A percentile compares a stretch with the other conserved stretches of the same genome.
phyloP scores from a whole-genome alignment of 1,284 basidiomycete species.

The Porogramme epimiltina region DNA sequence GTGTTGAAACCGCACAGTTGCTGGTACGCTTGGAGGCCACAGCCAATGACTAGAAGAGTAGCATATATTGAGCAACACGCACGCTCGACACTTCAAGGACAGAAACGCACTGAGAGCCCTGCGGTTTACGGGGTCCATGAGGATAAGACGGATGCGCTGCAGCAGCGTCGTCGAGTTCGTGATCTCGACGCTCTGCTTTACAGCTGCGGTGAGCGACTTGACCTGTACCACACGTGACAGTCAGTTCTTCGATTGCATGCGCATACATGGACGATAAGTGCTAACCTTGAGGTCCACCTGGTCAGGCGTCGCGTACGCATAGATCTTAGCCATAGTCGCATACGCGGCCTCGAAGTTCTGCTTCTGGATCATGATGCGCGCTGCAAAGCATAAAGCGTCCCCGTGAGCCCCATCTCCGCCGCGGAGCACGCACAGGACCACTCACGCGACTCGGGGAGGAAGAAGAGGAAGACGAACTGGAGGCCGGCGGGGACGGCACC shows the following conservation, averaged over 20 bases:
- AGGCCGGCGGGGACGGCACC: conserved; percentile 69
- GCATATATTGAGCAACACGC: background rate
- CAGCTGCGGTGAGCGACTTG: conserved; percentile 59
- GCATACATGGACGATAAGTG: background rate
- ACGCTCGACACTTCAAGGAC: background rate
- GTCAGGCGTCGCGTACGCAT: conserved; percentile 61
- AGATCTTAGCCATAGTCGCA: conserved; percentile 63
- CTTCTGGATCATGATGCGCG: conserved; percentile 70
- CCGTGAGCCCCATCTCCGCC: too few relatives aligned
- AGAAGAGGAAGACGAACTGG: conserved; percentile 62
- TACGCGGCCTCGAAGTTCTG: conserved; percentile 52
- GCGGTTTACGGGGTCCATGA: conserved; percentile 61
- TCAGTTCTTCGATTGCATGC: background rate
- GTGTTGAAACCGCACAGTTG: conserved; percentile 75
- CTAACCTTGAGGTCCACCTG: conserved; percentile 69
- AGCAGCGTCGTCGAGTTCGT: conserved; percentile 61
- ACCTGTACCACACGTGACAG: conserved; percentile 39
- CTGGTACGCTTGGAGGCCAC: conserved; percentile 82
- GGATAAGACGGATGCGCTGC: conserved; percentile 56
- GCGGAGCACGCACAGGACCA: conserved; percentile 6
- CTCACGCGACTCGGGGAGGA: conserved; percentile 79
- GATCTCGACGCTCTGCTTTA: conserved; percentile 65
- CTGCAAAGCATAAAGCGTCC: conserved; percentile 42
- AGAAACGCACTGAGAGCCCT: conserved; percentile 65
- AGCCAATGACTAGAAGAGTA: conserved; percentile 60